Evolutionary conservation across 2,329 filamentous ascomycete genomes (phyloP), one percentile per base, ranked within the genome.

Genomic region (Ophiostoma himal-ulmi): DNA sequence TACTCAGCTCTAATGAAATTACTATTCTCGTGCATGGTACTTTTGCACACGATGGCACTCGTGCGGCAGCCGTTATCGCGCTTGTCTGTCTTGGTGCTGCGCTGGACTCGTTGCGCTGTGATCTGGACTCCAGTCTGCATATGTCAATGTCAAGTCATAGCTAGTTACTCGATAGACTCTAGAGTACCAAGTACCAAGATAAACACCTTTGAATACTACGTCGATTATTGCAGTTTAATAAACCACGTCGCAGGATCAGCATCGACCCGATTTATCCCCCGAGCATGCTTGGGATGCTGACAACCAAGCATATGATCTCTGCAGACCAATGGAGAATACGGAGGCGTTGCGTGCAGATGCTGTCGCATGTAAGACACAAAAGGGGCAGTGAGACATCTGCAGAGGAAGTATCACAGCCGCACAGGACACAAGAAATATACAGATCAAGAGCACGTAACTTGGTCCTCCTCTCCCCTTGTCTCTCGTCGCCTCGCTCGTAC

Each of bases 301-400:
- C 30, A 30, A 30, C 30, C 30, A 2, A 30, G 30, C 0, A 30
- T 3, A 30, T 30, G 3, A 30, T 30, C 30, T 48, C 20, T 48
- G 44, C 44, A 48, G 44, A 48, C 17, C 37, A 7, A 7, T 20
- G 44, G 44, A 48, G 44, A 20, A 17, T 5, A 48, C 44, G 44
- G 44, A n/a, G 44, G 44, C 30, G 60, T n/a, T 64, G 57, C 60
- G 39, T 36, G 34, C 20, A n/a, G 26, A 64, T 1, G 2, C 3
- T 14, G 5, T 13, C 22, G 34, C 36, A 65, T 41, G 62, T 39
- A 41, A 22, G 62, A 65, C 62, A 39, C 36, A 65, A 64, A 64
- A 64, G 60, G 62, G 62, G 62, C 36, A 39, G 62, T 65, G 62
- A 65, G 62, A 65, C 62, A 65, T 57, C n/a, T 48, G 44, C 14